phyloP scores from a whole-genome alignment of 495 filamentous ascomycete species.

The Penicillium cataractarum region DNA sequence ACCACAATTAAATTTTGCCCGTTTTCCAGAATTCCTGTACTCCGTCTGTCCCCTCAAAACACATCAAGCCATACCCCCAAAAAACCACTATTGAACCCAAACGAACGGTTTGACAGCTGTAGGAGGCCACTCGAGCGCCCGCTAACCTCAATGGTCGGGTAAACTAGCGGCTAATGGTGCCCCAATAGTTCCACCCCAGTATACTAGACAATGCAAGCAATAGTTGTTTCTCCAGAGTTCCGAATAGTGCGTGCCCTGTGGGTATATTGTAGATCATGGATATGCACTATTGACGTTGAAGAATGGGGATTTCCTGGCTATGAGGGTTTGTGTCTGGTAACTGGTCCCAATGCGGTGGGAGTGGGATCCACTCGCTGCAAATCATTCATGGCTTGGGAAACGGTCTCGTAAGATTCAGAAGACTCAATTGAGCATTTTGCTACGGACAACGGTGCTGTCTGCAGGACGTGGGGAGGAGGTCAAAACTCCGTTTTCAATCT shows the following conservation, averaged over 20 bases:
- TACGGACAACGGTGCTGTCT: no score
- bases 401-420: neutral
- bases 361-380: neutral
- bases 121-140: neutral
- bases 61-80: neutral
- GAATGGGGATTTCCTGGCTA: neutral
- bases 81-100: constrained; percentile 29
- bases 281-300: constrained; percentile 7
- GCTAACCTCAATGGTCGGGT: constrained; percentile 11
- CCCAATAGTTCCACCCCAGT: constrained; percentile 27
- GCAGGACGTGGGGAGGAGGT: neutral
- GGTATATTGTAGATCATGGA: constrained; percentile 21
- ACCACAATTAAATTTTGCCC: neutral
- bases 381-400: neutral
- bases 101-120: constrained; percentile 28
- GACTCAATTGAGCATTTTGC: no score
- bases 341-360: neutral
- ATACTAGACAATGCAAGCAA: constrained; percentile 1
- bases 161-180: constrained; percentile 25
- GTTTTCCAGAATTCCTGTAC: neutral
- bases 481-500: neutral
- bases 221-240: constrained; percentile 4
- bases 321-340: neutral
- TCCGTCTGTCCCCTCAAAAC: neutral
- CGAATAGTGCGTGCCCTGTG: constrained; percentile 5